Evolutionary conservation across 129 eudicot genomes (phyloP).

Genomic region (Helianthus annuus): HanXRQr2.0-SUNRISE NC_035439.2:125648097-125648596

Average conservation of each 20-base stretch:
- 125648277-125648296: neutral
- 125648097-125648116: neutral
- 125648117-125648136: slow-evolving; percentile 2
- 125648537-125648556: neutral
- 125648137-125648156: neutral
- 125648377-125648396: neutral
- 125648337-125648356: neutral
- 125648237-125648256: neutral
- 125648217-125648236: neutral
- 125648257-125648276: neutral
- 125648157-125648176: too few relatives aligned
- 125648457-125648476: slow-evolving; percentile 6
- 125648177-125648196: neutral
- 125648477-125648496: slow-evolving; percentile 5
- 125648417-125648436: neutral
- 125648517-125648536: neutral
- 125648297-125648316: slow-evolving; percentile 8
- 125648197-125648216: neutral
- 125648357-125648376: neutral
- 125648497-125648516: neutral
- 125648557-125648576: slow-evolving; percentile 9
- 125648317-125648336: neutral
- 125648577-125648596: neutral
- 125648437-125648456: neutral
- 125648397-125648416: neutral